Percentiles rank a stretch among this genome's conserved stretches.
Conservation (phyloP, 2,329 filamentous ascomycete species). For the Fusarium agapanthi region DNA sequence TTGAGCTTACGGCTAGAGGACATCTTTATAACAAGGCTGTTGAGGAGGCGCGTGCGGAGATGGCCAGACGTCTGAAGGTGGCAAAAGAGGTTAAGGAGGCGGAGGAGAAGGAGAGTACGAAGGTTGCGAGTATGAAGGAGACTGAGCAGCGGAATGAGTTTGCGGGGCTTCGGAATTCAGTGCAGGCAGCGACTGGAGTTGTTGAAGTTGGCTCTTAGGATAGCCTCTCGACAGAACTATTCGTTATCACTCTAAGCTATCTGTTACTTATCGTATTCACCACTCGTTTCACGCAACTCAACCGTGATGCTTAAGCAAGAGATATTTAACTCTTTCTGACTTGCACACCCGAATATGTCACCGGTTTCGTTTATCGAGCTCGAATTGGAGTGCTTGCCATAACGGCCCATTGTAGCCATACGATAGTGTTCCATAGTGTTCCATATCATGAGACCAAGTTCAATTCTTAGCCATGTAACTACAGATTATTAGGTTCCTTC, state of each 20-base stretch:
- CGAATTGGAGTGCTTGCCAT: too few species aligned
- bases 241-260: too few species aligned
- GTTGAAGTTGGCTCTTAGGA: not conserved
- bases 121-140: fast-evolving
- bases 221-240: not conserved
- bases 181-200: not conserved
- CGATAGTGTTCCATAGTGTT: too few species aligned
- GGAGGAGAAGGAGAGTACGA: not conserved
- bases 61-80: not conserved
- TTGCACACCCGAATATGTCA: too few species aligned
- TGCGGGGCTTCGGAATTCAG: not conserved
- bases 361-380: too few species aligned
- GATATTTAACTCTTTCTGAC: too few species aligned
- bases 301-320: too few species aligned
- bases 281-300: too few species aligned
- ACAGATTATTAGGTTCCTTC: fast-evolving
- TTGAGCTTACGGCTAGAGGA: not conserved
- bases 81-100: not conserved
- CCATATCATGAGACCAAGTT: too few species aligned
- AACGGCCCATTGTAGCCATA: too few species aligned
- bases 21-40: not conserved
- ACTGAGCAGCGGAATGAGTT: not conserved
- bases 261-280: too few species aligned
- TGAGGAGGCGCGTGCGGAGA: not conserved
- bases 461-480: fast-evolving